Conservation (phyloP, 805 yeast genomes). For the Pichia thaimueangensis region DNA sequence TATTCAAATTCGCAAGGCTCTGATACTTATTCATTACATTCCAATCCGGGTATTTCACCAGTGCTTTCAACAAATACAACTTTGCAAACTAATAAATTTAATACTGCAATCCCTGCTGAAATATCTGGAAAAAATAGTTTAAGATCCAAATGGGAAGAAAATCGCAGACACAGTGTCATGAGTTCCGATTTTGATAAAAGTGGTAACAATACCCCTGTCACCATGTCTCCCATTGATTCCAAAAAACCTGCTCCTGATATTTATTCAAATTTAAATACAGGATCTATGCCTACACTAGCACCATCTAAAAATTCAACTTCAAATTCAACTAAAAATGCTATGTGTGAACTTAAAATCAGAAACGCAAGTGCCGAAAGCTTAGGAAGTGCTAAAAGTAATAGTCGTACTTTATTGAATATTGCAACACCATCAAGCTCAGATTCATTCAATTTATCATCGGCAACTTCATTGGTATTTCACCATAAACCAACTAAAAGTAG, state of each 20-base stretch:
- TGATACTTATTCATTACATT: not conserved
- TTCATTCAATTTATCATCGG: not conserved
- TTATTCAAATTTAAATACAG: not conserved
- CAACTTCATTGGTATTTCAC: not conserved
- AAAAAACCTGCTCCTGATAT: not conserved
- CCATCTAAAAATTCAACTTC: not conserved
- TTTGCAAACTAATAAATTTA: not conserved
- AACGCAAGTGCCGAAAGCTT: slow-evolving; percentile 3
- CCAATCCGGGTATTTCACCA: slow-evolving; percentile 5
- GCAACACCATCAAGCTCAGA: not conserved
- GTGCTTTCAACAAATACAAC: not conserved
- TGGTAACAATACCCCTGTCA: not conserved
- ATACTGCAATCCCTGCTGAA: not conserved
- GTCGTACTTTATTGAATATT: not conserved
- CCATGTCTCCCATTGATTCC: not conserved
- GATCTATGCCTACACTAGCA: not conserved
- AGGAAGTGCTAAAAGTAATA: not conserved
- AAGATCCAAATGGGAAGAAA: not conserved
- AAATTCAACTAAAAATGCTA: not conserved
- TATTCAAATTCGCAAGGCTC: slow-evolving; percentile 7
- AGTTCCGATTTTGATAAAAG: not conserved
- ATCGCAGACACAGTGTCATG: not conserved
- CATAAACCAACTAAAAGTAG: slow-evolving; percentile 1
- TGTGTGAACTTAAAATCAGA: not conserved
- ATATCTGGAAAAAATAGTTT: not conserved